Evolutionary conservation across 2,329 filamentous ascomycete species (phyloP).

Genomic region (Simplicillium sp.): DNA sequence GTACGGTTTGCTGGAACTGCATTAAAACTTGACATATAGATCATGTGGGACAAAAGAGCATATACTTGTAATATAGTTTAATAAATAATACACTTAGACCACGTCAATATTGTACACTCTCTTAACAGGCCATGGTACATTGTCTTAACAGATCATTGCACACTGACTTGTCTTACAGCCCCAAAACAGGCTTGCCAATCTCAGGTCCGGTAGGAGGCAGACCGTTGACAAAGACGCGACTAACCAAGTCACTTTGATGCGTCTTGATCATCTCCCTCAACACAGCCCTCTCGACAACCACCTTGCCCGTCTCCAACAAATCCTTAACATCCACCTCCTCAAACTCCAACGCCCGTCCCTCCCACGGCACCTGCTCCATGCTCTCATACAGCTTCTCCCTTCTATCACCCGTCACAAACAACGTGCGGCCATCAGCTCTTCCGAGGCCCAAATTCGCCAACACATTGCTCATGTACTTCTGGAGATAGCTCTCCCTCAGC

Average conservation of each 20-base stretch:
- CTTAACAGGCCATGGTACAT: too few relatives aligned
- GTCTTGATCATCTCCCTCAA: slow-evolving; percentile 63
- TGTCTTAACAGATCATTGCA: too few relatives aligned
- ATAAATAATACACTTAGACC: background rate
- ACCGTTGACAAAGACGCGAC: slow-evolving; percentile 34
- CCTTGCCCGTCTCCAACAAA: slow-evolving; percentile 70
- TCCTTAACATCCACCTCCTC: slow-evolving; percentile 95
- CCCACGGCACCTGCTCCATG: slow-evolving; percentile 51
- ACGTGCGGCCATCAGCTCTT: slow-evolving; percentile 55
- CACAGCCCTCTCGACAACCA: slow-evolving; percentile 79
- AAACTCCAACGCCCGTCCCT: slow-evolving; percentile 60
- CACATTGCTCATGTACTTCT: slow-evolving; percentile 56
- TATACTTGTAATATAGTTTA: background rate
- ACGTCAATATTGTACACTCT: background rate
- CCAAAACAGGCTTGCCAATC: slow-evolving; percentile 19
- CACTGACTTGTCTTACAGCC: too few relatives aligned
- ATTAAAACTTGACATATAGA: slow-evolving; percentile 6
- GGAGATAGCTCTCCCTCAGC: slow-evolving; percentile 45
- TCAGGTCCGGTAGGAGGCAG: slow-evolving; percentile 21
- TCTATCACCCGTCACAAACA: slow-evolving; percentile 59
- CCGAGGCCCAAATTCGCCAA: slow-evolving; percentile 65
- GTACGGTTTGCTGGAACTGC: too few relatives aligned
- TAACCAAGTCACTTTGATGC: slow-evolving; percentile 60
- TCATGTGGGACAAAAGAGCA: background rate
- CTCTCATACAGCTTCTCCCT: slow-evolving; percentile 57